Conservation (phyloP, 1,284 basidiomycete genomes). For the Pulchroboletus neoregius region DNA sequence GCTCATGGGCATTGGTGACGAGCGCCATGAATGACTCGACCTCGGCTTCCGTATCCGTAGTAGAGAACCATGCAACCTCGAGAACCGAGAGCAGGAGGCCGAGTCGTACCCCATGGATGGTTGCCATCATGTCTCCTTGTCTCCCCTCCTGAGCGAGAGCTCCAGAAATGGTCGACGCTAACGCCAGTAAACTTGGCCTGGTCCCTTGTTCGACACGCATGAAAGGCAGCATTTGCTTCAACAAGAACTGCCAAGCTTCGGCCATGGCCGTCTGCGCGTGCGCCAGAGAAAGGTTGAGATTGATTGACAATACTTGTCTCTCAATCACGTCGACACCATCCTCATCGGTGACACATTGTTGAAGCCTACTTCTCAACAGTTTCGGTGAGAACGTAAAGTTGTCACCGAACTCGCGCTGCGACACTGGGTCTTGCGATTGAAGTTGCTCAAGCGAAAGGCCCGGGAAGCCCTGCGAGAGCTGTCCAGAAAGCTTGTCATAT, state of each 20-base stretch:
- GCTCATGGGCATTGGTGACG: slow-evolving; percentile 56
- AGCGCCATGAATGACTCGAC: slow-evolving; percentile 60
- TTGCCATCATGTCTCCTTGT: slow-evolving; percentile 80
- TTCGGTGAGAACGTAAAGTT: slow-evolving; percentile 67
- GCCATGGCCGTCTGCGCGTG: slow-evolving; percentile 74
- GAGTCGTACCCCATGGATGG: slow-evolving; percentile 75
- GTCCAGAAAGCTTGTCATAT: slow-evolving; percentile 53
- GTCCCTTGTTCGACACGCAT: slow-evolving; percentile 55
- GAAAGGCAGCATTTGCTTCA: slow-evolving; percentile 63
- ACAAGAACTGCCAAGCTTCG: slow-evolving; percentile 74
- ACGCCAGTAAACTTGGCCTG: slow-evolving; percentile 53
- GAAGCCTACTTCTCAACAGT: slow-evolving; percentile 52
- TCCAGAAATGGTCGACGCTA: slow-evolving; percentile 62
- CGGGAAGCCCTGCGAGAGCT: slow-evolving; percentile 47
- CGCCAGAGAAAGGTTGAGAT: slow-evolving; percentile 81
- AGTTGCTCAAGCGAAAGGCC: slow-evolving; percentile 61
- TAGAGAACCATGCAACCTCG: slow-evolving; percentile 75
- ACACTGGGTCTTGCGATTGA: slow-evolving; percentile 55
- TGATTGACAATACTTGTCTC: slow-evolving; percentile 60
- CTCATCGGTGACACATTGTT: slow-evolving; percentile 44
- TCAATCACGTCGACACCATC: slow-evolving; percentile 44
- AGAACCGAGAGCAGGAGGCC: slow-evolving; percentile 71
- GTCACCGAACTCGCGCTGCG: slow-evolving; percentile 77
- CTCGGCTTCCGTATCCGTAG: slow-evolving; percentile 53
- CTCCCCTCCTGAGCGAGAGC: slow-evolving; percentile 69